Evolutionary conservation across 257 asterid species (phyloP).

Genomic region (Nicotiana tomentosiformis): DNA sequence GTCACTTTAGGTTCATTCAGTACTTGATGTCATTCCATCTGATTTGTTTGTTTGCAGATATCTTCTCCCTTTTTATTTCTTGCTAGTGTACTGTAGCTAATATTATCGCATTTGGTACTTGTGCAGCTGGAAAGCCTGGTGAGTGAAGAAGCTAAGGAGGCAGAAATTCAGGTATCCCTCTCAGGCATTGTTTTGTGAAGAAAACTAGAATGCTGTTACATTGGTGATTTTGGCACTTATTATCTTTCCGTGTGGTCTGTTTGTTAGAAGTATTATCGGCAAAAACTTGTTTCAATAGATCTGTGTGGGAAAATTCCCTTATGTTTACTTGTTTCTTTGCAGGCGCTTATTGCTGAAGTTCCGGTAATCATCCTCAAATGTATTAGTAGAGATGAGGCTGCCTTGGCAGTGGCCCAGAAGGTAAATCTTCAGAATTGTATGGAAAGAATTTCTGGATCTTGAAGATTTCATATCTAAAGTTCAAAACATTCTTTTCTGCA

Average conservation of each 20-base stretch:
- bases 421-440: slow-evolving; percentile 24
- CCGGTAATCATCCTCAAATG: slow-evolving; percentile 82
- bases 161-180: slow-evolving; percentile 66
- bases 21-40: neutral
- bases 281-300: neutral
- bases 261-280: neutral
- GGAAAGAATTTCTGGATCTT: neutral
- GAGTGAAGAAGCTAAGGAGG: slow-evolving; percentile 55
- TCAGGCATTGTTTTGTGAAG: neutral
- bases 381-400: slow-evolving; percentile 94
- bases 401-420: slow-evolving; percentile 96
- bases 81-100: slow-evolving; percentile 2
- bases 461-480: neutral
- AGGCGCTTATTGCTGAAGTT: slow-evolving; percentile 91
- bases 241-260: neutral
- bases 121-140: slow-evolving; percentile 76
- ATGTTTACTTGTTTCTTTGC: slow-evolving; percentile 12
- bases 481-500: slow-evolving; percentile 15
- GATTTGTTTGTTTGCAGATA: neutral
- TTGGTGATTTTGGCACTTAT: neutral
- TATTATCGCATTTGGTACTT: slow-evolving; percentile 14
- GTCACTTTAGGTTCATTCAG: neutral
- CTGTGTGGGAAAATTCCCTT: neutral
- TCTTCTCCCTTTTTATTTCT: neutral
- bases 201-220: neutral